Evolutionary conservation across 2,329 filamentous ascomycete genomes (phyloP), one percentile per base, ranked within the genome.

Genomic region (Ilyonectria robusta): DNA sequence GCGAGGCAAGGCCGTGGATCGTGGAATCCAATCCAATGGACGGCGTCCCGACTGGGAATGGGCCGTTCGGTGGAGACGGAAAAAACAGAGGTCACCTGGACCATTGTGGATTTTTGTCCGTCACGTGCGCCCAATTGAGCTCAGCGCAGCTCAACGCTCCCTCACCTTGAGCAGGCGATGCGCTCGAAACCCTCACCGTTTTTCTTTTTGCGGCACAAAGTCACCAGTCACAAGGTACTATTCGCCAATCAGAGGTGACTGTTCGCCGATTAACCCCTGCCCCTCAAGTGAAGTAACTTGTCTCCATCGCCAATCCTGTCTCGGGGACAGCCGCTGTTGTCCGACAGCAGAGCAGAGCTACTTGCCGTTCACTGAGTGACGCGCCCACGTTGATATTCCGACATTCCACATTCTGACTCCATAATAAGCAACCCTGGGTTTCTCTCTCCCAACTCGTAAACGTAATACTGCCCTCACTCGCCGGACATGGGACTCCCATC

Each of bases 31-130:
- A 69, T 70, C 57, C 62, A 60, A 65, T 65, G 62, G 62, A 50
- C 60, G 40, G 40, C 40, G 15, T 60, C 62, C 62, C 56, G 35
- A 46, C 42, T 37, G 70, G 72, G 71, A 71, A 69, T 74, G 71
- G 72, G 69, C 71, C 69, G 71, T 69, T 73, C 72, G 67, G 73
- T 69, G 73, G 73, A 66, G 73, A 68, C 62, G 48, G n/a, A 60
- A 62, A 64, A 68, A 62, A 67, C 59, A 68, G 59, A 70, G 73
- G 73, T 75, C 73, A 75, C 71, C 73, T 75, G 73, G 57, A 66
- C 71, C 58, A 51, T 59, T 62, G 66, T 67, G 73, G 70, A 75
- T 75, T 75, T 75, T 64, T 33, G n/a, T 48, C 62, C 60, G 58
- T 75, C 73, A 75, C 73, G 73, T 75, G 73, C 40, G 15, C 40